phyloP scores from a whole-genome alignment of 257 asterid species.

The Gentiana dahurica region DNA sequence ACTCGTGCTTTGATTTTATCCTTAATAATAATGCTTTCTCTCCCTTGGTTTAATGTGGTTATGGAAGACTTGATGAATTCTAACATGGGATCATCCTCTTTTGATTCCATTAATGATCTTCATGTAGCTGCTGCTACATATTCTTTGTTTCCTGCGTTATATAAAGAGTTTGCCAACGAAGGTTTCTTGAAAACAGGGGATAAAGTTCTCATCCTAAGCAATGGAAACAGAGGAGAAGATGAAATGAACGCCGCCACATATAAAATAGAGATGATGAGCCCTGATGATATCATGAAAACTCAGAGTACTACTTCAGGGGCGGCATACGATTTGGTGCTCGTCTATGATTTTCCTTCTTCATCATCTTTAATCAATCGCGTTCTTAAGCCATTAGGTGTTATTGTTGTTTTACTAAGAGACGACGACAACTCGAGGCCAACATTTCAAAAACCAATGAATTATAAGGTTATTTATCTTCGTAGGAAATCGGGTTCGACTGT shows the following conservation, averaged over 20 bases:
- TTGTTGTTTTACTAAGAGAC: slow-evolving; percentile 4
- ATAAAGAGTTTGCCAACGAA: slow-evolving; percentile 33
- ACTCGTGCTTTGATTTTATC: slow-evolving; percentile 18
- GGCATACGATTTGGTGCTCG: slow-evolving; percentile 16
- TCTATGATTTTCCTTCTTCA: slow-evolving; percentile 1
- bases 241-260: neutral
- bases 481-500: slow-evolving; percentile 13
- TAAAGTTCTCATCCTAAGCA: slow-evolving; percentile 12
- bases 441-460: slow-evolving; percentile 11
- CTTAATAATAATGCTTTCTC: slow-evolving; percentile 18
- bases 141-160: neutral
- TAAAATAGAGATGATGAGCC: slow-evolving; percentile 11
- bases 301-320: slow-evolving; percentile 2
- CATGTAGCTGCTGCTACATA: too few relatives aligned
- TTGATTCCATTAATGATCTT: slow-evolving; percentile 4
- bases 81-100: neutral
- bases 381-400: slow-evolving; percentile 21
- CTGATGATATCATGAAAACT: slow-evolving; percentile 4
- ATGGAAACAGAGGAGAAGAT: slow-evolving; percentile 1
- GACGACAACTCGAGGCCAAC: slow-evolving; percentile 1
- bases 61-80: neutral
- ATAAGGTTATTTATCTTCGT: slow-evolving; percentile 17
- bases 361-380: slow-evolving; percentile 8
- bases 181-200: slow-evolving; percentile 33
- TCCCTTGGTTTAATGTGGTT: slow-evolving; percentile 9